phyloP scores from a whole-genome alignment of 2,329 filamentous ascomycete genomes.

The Phialemoniopsis sp. region DNA sequence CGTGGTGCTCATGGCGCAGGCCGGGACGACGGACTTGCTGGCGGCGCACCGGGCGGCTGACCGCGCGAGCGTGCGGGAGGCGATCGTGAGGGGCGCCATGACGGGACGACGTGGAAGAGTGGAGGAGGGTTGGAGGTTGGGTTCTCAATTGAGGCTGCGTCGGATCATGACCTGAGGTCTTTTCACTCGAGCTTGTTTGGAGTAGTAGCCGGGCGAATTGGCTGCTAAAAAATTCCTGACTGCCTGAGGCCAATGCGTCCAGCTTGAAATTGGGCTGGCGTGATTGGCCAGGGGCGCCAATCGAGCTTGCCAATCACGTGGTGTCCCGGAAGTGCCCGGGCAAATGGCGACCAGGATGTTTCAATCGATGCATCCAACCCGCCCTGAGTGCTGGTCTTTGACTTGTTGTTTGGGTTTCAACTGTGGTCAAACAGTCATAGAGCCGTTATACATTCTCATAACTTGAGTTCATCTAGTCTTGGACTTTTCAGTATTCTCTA shows the following conservation, averaged over 20 bases:
- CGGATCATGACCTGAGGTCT: conserved; percentile 36
- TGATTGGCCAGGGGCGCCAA: background rate
- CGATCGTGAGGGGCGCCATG: conserved; percentile 67
- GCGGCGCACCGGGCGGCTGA: conserved; percentile 15
- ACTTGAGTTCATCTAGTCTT: too few species aligned
- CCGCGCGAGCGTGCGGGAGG: conserved; percentile 68
- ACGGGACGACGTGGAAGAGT: conserved; percentile 12
- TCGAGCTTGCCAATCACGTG: conserved; percentile 4
- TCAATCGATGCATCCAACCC: background rate
- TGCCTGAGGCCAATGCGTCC: conserved; percentile 10
- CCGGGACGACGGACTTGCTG: conserved; percentile 33
- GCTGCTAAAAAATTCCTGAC: conserved; percentile 9
- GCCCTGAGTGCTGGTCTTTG: too few species aligned
- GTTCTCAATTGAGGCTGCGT: conserved; percentile 16
- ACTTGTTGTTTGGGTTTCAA: too few species aligned
- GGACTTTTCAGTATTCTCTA: too few species aligned
- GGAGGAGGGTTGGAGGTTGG: conserved; percentile 20
- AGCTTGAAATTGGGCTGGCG: conserved; percentile 7
- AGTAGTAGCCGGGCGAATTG: background rate
- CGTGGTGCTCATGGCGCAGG: conserved; percentile 52
- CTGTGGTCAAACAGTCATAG: too few species aligned
- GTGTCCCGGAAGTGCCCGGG: too few species aligned
- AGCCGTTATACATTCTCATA: too few species aligned
- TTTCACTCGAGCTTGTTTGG: conserved; percentile 22
- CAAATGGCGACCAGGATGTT: background rate